Evolutionary conservation across 2,329 filamentous ascomycete species (phyloP), one percentile per base, ranked within the genome.

Genomic region (Clonostachys sp.): DNA sequence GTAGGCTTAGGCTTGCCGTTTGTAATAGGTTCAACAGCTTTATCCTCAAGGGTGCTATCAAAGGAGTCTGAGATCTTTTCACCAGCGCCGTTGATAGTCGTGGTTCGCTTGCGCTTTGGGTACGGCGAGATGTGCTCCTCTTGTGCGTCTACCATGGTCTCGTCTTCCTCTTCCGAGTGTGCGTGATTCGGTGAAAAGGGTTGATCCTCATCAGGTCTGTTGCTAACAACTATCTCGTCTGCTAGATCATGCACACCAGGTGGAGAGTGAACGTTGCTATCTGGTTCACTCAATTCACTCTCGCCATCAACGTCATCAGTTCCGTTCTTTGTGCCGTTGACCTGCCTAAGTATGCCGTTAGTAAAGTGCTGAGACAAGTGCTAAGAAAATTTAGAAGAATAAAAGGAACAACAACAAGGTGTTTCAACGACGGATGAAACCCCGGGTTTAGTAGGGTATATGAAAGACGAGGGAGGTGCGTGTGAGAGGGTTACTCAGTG

Each of bases 51-150:
- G 24, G 24, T 30, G 24, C 24, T 24, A 17, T 42, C 40, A n/a
- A 42, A 24, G 12, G 36, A 39, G 3, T n/a, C 14, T 12, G 36
- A 39, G 24, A 30, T 10, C 24, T 30, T 30, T 30, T 30, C 24
- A 33, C 30, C 42, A 18, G 17, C 13, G 8, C 30, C 30, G 42
- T 44, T 44, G 13, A 35, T 30, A 16, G 43, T 45, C 0, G 75
- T 74, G 2, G 65, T 63, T 12, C 80, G 73, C 60, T 83, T 84
- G 34, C 80, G 72, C 62, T 83, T 84, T 0, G 73, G 69, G 46
- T 75, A 74, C 44, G 73, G 67, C 1, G 72, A 65, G 33, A 60
- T 54, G 0, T 66, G 69, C 12, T 66, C 70, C 12, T 67, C 65
- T 3, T 72, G 68, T 5, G 50, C 62, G 35, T 75, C 71, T 1